A percentile compares a stretch with the other conserved stretches of the same genome.
phyloP scores from a whole-genome alignment of 2,329 filamentous ascomycete species.

The Drechslera avenae region DNA sequence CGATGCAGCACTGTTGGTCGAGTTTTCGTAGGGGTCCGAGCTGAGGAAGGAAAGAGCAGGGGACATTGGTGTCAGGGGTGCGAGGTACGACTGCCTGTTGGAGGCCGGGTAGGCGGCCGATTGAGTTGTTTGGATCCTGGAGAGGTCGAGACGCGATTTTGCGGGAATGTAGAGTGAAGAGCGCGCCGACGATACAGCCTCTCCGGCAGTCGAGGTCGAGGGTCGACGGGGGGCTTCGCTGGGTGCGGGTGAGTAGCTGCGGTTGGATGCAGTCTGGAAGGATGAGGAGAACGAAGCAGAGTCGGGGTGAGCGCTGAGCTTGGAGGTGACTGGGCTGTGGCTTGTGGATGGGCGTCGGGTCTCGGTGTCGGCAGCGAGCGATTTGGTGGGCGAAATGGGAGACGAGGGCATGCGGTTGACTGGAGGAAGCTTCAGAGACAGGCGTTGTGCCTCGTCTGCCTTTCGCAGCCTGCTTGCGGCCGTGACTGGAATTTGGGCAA shows the following conservation, averaged over 20 bases:
- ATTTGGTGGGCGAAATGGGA: conserved; percentile 28
- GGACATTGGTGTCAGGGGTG: conserved; percentile 37
- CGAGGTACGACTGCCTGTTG: conserved; percentile 21
- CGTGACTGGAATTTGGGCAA: conserved; percentile 37
- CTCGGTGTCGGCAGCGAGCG: conserved; percentile 29
- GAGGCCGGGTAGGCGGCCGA: conserved; percentile 23
- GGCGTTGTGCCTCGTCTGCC: conserved; percentile 31
- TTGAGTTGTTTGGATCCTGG: conserved; percentile 22
- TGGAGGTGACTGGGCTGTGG: conserved; percentile 33
- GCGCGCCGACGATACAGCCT: conserved; percentile 21
- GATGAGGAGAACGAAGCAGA: conserved; percentile 33
- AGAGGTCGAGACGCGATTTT: conserved; percentile 22
- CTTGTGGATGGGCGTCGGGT: conserved; percentile 37
- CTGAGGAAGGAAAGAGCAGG: conserved; percentile 46
- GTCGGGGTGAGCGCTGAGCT: conserved; percentile 24
- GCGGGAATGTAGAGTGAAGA: conserved; percentile 37
- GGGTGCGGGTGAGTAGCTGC: conserved; percentile 33
- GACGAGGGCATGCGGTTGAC: conserved; percentile 13
- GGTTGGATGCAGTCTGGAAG: conserved; percentile 29
- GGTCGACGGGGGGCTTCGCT: conserved; percentile 30
- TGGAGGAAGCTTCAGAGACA: conserved; percentile 32
- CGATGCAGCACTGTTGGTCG: conserved; percentile 35
- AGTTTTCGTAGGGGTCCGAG: conserved; percentile 46
- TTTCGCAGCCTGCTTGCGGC: conserved; percentile 37
- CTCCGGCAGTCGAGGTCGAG: conserved; percentile 23